phyloP scores from a whole-genome alignment of 2,329 filamentous ascomycete genomes.

The Leptographium galeiforme region DNA sequence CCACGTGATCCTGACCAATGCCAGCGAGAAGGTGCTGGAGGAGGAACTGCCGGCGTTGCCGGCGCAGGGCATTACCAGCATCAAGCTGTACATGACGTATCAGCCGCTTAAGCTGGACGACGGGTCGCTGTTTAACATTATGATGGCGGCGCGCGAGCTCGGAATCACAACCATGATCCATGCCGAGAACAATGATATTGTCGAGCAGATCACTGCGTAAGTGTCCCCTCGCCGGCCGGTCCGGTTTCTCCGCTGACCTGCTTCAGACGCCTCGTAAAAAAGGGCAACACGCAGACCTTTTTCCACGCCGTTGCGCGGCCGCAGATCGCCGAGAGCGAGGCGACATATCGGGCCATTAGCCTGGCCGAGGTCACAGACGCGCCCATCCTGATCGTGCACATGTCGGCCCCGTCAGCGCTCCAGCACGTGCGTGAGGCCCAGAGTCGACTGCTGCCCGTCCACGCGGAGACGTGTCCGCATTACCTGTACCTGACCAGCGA shows the following conservation, averaged over 20 bases:
- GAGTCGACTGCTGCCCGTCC: slow-evolving; percentile 33
- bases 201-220: slow-evolving; percentile 15
- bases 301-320: slow-evolving; percentile 33
- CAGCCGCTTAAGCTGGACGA: slow-evolving; percentile 33
- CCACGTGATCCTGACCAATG: slow-evolving; percentile 36
- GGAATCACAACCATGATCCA: slow-evolving; percentile 44
- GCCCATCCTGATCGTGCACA: slow-evolving; percentile 40
- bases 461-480: slow-evolving; percentile 44
- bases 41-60: slow-evolving; percentile 28
- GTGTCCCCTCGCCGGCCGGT: not conserved
- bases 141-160: slow-evolving; percentile 31
- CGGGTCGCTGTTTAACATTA: slow-evolving; percentile 33
- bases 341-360: slow-evolving; percentile 34
- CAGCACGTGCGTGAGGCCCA: slow-evolving; percentile 35
- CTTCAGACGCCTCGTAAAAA: slow-evolving; percentile 13
- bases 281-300: slow-evolving; percentile 21
- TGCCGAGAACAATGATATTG: slow-evolving; percentile 53
- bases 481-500: slow-evolving; percentile 39
- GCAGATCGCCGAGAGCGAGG: slow-evolving; percentile 32
- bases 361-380: slow-evolving; percentile 34
- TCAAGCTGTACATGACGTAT: slow-evolving; percentile 42
- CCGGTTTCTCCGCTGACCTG: not conserved
- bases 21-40: slow-evolving; percentile 24
- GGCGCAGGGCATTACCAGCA: slow-evolving; percentile 25
- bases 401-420: slow-evolving; percentile 32